Evolutionary conservation across 2,329 filamentous ascomycete genomes (phyloP).

Genomic region (Hypoxylon sp.): DNA sequence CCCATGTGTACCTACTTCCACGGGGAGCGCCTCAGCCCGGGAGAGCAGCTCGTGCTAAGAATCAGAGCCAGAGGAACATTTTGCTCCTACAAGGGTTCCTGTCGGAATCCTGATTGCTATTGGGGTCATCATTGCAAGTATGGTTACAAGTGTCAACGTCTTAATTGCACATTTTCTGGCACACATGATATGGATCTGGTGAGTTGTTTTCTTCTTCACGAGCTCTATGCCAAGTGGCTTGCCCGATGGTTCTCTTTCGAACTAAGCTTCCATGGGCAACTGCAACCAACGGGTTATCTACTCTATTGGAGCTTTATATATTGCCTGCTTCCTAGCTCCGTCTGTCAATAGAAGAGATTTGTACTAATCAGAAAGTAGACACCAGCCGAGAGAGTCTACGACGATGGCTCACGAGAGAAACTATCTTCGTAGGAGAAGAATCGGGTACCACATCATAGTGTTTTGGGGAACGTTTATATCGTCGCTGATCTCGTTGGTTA

Average conservation of each 20-base stretch:
- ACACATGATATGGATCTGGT: slow-evolving; percentile 32
- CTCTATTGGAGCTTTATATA: background rate
- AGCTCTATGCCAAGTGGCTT: background rate
- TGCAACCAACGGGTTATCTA: background rate
- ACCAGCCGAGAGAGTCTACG: slow-evolving; percentile 34
- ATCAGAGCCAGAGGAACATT: slow-evolving; percentile 18
- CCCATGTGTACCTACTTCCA: slow-evolving; percentile 35
- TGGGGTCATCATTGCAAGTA: slow-evolving; percentile 42
- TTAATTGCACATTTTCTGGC: slow-evolving; percentile 15
- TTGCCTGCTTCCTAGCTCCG: background rate
- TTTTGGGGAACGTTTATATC: background rate
- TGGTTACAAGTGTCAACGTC: slow-evolving; percentile 13
- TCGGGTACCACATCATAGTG: background rate
- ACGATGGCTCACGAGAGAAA: slow-evolving; percentile 32
- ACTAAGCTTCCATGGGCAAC: background rate
- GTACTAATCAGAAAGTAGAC: slow-evolving; percentile 25
- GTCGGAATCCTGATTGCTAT: slow-evolving; percentile 21
- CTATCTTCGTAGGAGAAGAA: slow-evolving; percentile 1
- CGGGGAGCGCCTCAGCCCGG: slow-evolving; percentile 17
- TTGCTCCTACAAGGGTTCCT: slow-evolving; percentile 10
- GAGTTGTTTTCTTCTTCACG: slow-evolving; percentile 9
- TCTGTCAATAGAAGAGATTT: no score
- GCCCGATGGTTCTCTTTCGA: background rate
- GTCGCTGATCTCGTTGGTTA: background rate
- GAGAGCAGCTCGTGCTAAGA: slow-evolving; percentile 25